These are phyloP conservation scores for Passalora sequoiae DNA, from an alignment of 2,329 filamentous ascomycete species.

Conservation along the genomic window DNA sequence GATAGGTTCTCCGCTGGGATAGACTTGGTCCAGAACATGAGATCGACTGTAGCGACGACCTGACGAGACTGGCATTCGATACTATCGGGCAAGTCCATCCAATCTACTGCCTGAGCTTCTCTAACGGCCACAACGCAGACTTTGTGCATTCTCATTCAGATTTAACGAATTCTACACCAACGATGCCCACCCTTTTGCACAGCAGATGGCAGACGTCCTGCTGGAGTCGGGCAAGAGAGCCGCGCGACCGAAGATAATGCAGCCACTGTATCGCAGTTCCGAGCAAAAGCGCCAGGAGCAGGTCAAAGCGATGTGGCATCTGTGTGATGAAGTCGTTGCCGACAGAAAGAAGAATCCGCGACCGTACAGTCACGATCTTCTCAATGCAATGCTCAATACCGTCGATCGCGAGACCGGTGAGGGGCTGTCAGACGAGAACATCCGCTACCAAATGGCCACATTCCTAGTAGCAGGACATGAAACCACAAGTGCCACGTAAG, in stretches of 20 bases:
- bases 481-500: slow-evolving; percentile 66
- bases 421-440: slow-evolving; percentile 56
- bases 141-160: slow-evolving; percentile 52
- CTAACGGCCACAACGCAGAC: too few relatives aligned
- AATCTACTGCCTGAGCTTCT: too few relatives aligned
- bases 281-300: slow-evolving; percentile 47
- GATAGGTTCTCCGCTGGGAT: too few relatives aligned
- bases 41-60: slow-evolving; percentile 61
- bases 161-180: slow-evolving; percentile 67
- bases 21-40: slow-evolving; percentile 49
- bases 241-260: slow-evolving; percentile 34
- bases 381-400: slow-evolving; percentile 65
- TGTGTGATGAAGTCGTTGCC: slow-evolving; percentile 54
- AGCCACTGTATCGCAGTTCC: slow-evolving; percentile 47
- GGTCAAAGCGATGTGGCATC: slow-evolving; percentile 54
- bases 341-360: slow-evolving; percentile 57
- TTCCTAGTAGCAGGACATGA: slow-evolving; percentile 68
- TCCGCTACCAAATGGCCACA: slow-evolving; percentile 63
- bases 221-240: slow-evolving; percentile 35
- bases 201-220: slow-evolving; percentile 61
- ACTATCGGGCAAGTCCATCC: too few relatives aligned
- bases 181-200: slow-evolving; percentile 55
- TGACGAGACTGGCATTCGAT: slow-evolving; percentile 68
- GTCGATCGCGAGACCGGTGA: slow-evolving; percentile 60
- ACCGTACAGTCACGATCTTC: slow-evolving; percentile 57